Percentiles rank a stretch among this genome's conserved stretches.
phyloP scores from a whole-genome alignment of 257 asterid genomes.

The Gentiana macrophylla region DNA sequence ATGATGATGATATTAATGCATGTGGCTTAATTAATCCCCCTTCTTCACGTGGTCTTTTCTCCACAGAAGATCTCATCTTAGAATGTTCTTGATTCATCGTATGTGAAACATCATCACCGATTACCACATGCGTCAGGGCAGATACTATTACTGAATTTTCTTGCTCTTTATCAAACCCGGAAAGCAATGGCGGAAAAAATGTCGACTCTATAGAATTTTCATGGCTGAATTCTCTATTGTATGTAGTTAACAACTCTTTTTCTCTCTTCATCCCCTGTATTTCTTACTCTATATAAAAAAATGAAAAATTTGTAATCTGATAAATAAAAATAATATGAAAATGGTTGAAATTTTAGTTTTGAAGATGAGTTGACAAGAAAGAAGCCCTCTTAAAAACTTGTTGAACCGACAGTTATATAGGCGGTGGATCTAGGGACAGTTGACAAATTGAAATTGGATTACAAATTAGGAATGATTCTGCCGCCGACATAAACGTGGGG shows the following conservation, averaged over 20 bases:
- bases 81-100: not conserved
- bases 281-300: not conserved
- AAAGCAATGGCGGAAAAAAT: constrained; percentile 15
- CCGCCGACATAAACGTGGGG: too few relatives aligned
- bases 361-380: constrained; percentile 9
- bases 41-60: too few relatives aligned
- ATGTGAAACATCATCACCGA: constrained; percentile 12
- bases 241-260: not conserved
- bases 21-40: too few relatives aligned
- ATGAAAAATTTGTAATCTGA: not conserved
- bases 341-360: not conserved
- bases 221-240: not conserved
- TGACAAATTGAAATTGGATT: too few relatives aligned
- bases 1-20: too few relatives aligned
- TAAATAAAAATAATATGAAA: not conserved
- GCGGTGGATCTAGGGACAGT: too few relatives aligned
- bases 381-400: not conserved
- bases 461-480: too few relatives aligned
- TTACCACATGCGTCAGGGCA: constrained; percentile 53
- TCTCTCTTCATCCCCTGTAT: not conserved
- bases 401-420: constrained; percentile 13
- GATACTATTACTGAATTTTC: constrained; percentile 80
- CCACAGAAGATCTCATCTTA: too few relatives aligned
- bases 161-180: constrained; percentile 31
- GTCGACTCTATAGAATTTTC: not conserved